Evolutionary conservation across 192 early-diverging fungal species (phyloP).

Genomic region (Mortierella antarctica): DNA sequence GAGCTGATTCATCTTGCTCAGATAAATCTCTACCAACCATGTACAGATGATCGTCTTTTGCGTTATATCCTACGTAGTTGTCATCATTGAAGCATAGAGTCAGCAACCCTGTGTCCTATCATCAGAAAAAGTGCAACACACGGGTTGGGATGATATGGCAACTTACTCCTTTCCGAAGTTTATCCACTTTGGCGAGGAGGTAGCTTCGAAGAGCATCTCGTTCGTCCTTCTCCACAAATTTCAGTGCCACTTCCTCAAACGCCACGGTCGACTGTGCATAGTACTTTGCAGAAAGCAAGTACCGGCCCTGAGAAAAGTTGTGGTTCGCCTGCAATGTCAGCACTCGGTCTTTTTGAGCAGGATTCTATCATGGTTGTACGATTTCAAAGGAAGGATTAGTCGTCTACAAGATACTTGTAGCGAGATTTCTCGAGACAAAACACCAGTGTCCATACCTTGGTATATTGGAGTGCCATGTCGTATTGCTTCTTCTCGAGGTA

Average conservation of each 20-base stretch:
- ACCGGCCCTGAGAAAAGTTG: conserved; percentile 80
- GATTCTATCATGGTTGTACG: conserved; percentile 52
- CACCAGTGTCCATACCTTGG: conserved; percentile 63
- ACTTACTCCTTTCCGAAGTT: conserved; percentile 70
- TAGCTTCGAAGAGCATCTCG: conserved; percentile 81
- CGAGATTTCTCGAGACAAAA: background rate
- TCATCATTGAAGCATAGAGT: background rate
- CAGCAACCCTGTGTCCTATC: background rate
- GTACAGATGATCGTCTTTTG: conserved; percentile 85
- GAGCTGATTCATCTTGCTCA: conserved; percentile 77
- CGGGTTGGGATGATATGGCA: background rate
- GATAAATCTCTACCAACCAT: conserved; percentile 92
- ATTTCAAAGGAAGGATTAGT: background rate
- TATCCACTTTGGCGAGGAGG: conserved; percentile 79
- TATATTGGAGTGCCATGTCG: conserved; percentile 82
- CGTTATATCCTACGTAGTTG: conserved; percentile 71
- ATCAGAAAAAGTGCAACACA: background rate
- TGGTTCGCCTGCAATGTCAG: conserved; percentile 89
- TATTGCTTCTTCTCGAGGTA: conserved; percentile 86
- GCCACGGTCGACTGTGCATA: conserved; percentile 84
- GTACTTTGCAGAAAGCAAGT: conserved; percentile 81
- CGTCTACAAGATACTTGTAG: background rate
- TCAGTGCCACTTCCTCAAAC: conserved; percentile 94
- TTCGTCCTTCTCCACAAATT: conserved; percentile 82
- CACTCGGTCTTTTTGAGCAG: conserved; percentile 81